These are phyloP conservation scores for Coniferiporia sulphurascens DNA, from an alignment of 1,284 basidiomycete genomes.

Conservation along the genomic window DNA sequence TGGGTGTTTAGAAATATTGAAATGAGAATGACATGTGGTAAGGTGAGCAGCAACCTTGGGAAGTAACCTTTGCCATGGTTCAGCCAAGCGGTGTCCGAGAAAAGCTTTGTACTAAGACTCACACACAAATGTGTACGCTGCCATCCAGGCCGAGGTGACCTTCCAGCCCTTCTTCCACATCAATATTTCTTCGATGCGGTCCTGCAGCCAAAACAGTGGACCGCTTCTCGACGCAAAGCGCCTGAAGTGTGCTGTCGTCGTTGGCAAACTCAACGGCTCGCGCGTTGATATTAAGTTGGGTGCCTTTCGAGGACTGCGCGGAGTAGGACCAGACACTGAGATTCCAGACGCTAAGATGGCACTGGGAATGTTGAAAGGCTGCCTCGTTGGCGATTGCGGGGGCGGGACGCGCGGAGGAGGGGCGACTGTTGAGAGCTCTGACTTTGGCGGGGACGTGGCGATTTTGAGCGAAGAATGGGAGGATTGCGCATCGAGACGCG, in stretches of 20 bases:
- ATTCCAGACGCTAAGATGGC: constrained; percentile 21
- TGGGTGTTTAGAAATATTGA: constrained; percentile 54
- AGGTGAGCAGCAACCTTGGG: constrained; percentile 56
- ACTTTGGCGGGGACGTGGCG: constrained; percentile 23
- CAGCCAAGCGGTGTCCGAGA: background rate
- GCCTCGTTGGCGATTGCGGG: constrained; percentile 16
- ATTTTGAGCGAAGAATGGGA: constrained; percentile 38
- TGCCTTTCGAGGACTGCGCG: constrained; percentile 24
- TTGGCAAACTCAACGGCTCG: constrained; percentile 67
- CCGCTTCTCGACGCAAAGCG: constrained; percentile 64
- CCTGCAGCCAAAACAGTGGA: constrained; percentile 74
- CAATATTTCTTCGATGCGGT: constrained; percentile 67
- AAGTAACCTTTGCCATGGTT: constrained; percentile 50
- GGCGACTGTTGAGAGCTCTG: constrained; percentile 6
- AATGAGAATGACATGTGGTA: constrained; percentile 56
- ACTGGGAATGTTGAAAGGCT: constrained; percentile 20
- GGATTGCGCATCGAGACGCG: constrained; percentile 30
- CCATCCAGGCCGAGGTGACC: constrained; percentile 62
- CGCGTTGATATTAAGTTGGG: constrained; percentile 38
- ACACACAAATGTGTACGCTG: constrained; percentile 68
- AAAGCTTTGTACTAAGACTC: constrained; percentile 25
- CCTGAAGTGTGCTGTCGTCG: constrained; percentile 67
- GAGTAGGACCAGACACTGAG: constrained; percentile 21
- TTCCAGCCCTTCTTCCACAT: constrained; percentile 69
- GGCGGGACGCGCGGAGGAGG: constrained; percentile 1